These are phyloP conservation scores for Sarcomyxa edulis DNA, from an alignment of 768 basidiomycete genomes.

Conservation along the genomic window DNA sequence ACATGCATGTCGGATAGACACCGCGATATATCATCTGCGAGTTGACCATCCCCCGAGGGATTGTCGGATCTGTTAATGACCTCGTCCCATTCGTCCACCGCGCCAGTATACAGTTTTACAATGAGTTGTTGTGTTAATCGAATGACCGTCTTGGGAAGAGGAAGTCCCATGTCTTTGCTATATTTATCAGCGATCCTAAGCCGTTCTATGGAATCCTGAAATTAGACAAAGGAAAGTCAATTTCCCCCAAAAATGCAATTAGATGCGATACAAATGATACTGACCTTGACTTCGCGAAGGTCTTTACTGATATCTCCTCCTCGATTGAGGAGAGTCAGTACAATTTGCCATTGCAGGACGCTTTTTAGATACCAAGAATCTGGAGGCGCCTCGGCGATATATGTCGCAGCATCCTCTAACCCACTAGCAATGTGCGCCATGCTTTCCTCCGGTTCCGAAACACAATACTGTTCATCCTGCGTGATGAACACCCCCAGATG, in stretches of 20 bases:
- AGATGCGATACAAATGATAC: background rate
- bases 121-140: conserved; percentile 48
- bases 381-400: conserved; percentile 1
- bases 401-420: background rate
- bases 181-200: background rate
- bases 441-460: conserved; percentile 19
- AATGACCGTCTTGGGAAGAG: conserved; percentile 44
- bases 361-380: background rate
- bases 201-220: background rate
- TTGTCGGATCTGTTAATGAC: background rate
- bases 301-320: background rate
- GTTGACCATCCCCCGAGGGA: too few relatives aligned
- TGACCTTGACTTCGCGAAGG: background rate
- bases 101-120: conserved; percentile 37
- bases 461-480: too few relatives aligned
- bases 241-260: too few relatives aligned
- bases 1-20: background rate
- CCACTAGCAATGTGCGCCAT: background rate
- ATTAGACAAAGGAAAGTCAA: background rate
- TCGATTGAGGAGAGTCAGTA: background rate
- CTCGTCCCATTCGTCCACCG: conserved; percentile 13
- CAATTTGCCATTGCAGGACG: background rate
- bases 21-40: background rate
- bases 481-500: background rate
- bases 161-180: conserved; percentile 36